A percentile compares a stretch with the other conserved stretches of the same genome.
phyloP scores from a whole-genome alignment of 129 eudicot species.

The Saposhnikovia divaricata region DNA sequence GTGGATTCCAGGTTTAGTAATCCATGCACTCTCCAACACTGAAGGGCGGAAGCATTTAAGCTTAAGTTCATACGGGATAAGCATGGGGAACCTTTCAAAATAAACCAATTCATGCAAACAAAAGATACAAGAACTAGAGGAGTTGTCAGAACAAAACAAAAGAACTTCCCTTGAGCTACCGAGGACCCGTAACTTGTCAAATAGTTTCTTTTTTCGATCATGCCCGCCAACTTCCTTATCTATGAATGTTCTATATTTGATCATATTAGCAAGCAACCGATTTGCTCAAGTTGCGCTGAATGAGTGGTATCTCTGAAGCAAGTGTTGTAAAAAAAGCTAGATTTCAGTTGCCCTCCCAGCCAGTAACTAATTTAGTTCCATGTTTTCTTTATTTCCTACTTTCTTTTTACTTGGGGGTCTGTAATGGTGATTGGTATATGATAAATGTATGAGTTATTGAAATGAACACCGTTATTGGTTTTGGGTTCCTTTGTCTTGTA shows the following conservation, averaged over 20 bases:
- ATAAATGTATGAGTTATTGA: neutral
- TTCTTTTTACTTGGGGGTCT: slow-evolving; percentile 9
- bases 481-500: slow-evolving; percentile 10
- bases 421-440: slow-evolving; percentile 12
- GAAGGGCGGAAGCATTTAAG: neutral
- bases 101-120: neutral
- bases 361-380: neutral
- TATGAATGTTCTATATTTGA: neutral
- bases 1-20: neutral
- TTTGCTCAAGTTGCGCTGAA: neutral
- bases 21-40: neutral
- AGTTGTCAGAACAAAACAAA: neutral
- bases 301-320: neutral
- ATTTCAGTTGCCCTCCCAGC: slow-evolving; percentile 5
- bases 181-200: neutral
- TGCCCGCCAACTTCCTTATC: neutral
- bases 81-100: neutral
- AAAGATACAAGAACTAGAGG: neutral
- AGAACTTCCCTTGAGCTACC: neutral
- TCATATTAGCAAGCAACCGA: neutral
- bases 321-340: neutral
- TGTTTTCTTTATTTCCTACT: neutral
- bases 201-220: neutral
- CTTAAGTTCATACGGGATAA: neutral
- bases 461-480: neutral